Evolutionary conservation across 2,329 filamentous ascomycete species (phyloP), one percentile per base, ranked within the genome.

Genomic region (Talaromyces sp.): DNA sequence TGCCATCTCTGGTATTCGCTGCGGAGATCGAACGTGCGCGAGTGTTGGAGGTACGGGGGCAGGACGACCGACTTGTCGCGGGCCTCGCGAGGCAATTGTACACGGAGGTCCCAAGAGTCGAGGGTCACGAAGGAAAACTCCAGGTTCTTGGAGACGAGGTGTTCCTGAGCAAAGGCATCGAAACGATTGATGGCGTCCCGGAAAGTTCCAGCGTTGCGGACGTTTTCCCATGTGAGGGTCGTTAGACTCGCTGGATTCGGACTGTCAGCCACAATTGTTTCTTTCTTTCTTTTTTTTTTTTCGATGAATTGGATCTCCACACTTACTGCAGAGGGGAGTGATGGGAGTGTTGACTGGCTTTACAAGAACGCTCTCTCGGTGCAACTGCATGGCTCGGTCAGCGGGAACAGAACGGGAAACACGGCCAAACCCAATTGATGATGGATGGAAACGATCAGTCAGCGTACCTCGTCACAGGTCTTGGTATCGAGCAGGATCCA

Each of bases 1-100:
- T 98, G 95, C 93, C 95, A 99, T 74, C 93, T 86, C 80, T 97
- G 93, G 75, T 99, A 99, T 79, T 99, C 95, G 70, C 92, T 96
- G 65, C 95, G 90, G 61, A 99, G 85, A 74, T 98, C 95, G 74
- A 98, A 99, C 61, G 93, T 96, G 63, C 95, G 89, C 43, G 95
- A 97, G 81, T 99, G 95, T 80, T 99, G 95, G 62, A 99, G 85
- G 77, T 99, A 99, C 10, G 93, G 90, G 24, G 95, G 95, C 38
- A 99, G 86, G 56, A 98, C 95, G 49, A 98, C 95, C 67, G 93
- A 90, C 84, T 99, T 99, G 81, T 99, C 95, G 70, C 95, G 91
- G 72, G 95, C 95, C 81, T 99, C 95, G 65, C 95, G 91, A 54
- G 95, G 95, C 73, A 99, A 86, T 82, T 99, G 95, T 61, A 99